Base-by-base conservation (phyloP, 495 filamentous ascomycete species). In the Poronia punctata region DNA sequence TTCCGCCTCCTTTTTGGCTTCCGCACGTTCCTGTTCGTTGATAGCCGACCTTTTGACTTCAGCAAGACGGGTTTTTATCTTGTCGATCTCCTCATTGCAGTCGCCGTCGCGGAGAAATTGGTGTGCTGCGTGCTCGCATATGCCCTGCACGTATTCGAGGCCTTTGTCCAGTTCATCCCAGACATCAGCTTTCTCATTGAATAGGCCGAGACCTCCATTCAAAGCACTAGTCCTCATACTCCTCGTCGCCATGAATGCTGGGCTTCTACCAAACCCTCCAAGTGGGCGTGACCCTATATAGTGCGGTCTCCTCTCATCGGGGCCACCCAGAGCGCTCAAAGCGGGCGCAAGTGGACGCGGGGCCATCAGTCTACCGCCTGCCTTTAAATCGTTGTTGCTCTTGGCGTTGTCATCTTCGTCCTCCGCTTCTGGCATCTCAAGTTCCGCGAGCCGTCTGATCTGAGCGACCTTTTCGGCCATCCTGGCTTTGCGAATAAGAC, bases 81-180 rank as follows among this genome's bases (percentile, higher is more conserved):
- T 78, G 9, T 71, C 65, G 11, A 93, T 72, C 62, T 94, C 85
- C 15, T 74, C 70, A 12, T 64, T 68, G 60, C 88, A 95, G 44
- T 89, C 80, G 15, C 88, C 88, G 38, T 84, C 79, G 15, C 88
- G 77, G 9, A 95, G 71, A 41, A 93, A 86, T 55, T 92, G 84
- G 57, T 90, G 88, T 2, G 88, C 88, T 10, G 78, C 88, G 37
- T 79, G 76, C 61, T 94, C 88, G 59, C 85, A 93, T 52, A 87
- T 74, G 32, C 70, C 74, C 54, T 94, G 84, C 9, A 83, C 83
- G 37, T 75, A 73, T 52, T 95, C 86, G 35, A 95, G 67, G 1
- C 78, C 74, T 53, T 79, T 81, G 50, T 93, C 88, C 1, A 84
- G 65, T 29, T 74, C 67, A 50, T 92, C 85, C 60, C 83, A 90